These are phyloP conservation scores for Tetradesmus lagerheimii DNA, from an alignment of 139 green algal genomes.

Conservation along the genomic window DNA sequence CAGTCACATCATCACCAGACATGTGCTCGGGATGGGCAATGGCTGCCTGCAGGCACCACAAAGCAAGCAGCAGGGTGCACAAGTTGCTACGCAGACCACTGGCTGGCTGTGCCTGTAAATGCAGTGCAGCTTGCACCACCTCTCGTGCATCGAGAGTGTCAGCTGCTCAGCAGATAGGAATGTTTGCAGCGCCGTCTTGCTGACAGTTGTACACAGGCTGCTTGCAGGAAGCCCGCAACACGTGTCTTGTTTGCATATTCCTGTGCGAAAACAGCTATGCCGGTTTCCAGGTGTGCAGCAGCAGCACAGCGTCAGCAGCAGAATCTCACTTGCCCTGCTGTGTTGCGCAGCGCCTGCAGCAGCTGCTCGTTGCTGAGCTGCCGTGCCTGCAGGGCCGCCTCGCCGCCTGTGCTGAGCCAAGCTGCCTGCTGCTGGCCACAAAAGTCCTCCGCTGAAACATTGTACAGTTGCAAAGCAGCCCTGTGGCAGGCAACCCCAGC, in stretches of 20 bases:
- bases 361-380: conserved; percentile 50
- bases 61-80: background rate
- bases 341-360: conserved; percentile 42
- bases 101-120: background rate
- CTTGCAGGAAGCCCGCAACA: background rate
- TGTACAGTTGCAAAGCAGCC: conserved; percentile 57
- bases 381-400: conserved; percentile 39
- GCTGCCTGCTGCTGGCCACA: conserved; percentile 44
- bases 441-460: conserved; percentile 43
- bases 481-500: background rate
- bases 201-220: background rate
- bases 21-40: background rate
- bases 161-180: background rate
- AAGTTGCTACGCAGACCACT: background rate
- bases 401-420: conserved; percentile 28
- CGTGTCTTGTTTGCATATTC: background rate
- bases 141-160: background rate
- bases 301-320: background rate
- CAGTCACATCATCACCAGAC: background rate
- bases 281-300: no score
- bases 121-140: background rate
- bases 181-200: no score
- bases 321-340: background rate
- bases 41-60: background rate
- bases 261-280: no score